phyloP scores from a whole-genome alignment of 768 basidiomycete species.

The Xerocomellus chrysenteron region DNA sequence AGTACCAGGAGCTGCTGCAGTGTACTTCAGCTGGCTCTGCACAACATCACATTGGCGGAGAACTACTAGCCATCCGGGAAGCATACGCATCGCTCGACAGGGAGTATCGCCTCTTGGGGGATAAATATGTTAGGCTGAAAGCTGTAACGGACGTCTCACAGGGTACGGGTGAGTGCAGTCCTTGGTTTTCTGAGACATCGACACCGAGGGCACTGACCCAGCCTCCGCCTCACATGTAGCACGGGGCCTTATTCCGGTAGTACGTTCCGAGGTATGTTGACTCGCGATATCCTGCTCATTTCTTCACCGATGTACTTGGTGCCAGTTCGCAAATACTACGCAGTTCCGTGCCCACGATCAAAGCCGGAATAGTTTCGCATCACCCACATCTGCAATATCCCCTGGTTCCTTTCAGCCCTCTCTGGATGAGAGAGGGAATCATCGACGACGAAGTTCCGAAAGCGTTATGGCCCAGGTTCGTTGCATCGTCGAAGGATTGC shows the following conservation, averaged over 20 bases:
- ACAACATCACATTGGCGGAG: conserved; percentile 17
- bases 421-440: conserved; percentile 3
- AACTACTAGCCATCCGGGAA: conserved; percentile 18
- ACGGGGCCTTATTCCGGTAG: conserved; percentile 1
- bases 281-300: not conserved
- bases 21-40: conserved; percentile 9
- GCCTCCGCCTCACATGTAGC: not conserved
- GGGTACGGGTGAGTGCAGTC: conserved; percentile 2
- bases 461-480: conserved; percentile 19
- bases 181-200: not conserved
- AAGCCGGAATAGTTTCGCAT: conserved; percentile 1
- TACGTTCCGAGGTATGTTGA: conserved; percentile 12
- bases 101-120: conserved; percentile 19
- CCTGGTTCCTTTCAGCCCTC: conserved; percentile 1
- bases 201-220: not conserved
- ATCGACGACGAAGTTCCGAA: conserved; percentile 20
- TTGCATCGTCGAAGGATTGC: not conserved
- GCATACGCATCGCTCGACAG: conserved; percentile 23
- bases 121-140: conserved; percentile 23
- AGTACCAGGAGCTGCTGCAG: conserved; percentile 28
- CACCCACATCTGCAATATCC: conserved; percentile 1
- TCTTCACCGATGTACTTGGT: not conserved
- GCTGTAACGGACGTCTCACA: conserved; percentile 4
- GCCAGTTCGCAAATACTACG: not conserved
- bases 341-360: conserved; percentile 7